These are phyloP conservation scores for Amauroascus niger DNA, from an alignment of 2,329 filamentous ascomycete species.

Conservation along the genomic window DNA sequence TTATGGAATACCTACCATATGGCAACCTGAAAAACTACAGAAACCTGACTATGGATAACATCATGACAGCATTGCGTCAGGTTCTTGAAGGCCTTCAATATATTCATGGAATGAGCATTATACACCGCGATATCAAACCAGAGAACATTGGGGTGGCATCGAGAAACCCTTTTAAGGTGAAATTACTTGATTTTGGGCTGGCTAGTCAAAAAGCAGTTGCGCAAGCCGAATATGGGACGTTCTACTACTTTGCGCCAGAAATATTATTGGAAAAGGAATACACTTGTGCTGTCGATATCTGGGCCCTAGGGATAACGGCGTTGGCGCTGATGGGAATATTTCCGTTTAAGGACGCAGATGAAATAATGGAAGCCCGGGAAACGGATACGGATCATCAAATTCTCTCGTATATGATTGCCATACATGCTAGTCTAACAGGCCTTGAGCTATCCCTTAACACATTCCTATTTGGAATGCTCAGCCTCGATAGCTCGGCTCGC, in stretches of 20 bases:
- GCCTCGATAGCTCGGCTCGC: neutral
- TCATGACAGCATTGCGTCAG: neutral
- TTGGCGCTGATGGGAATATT: neutral
- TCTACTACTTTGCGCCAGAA: slow-evolving; percentile 6
- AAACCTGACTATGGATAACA: slow-evolving; percentile 34
- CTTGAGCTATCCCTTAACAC: neutral
- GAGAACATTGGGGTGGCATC: slow-evolving; percentile 12
- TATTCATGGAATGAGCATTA: slow-evolving; percentile 1
- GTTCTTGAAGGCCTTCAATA: slow-evolving; percentile 6
- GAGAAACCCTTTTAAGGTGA: neutral
- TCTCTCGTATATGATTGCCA: neutral
- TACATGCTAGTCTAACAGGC: neutral
- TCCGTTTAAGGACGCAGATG: neutral
- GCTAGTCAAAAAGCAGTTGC: neutral
- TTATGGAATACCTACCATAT: slow-evolving; percentile 9
- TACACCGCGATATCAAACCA: slow-evolving; percentile 14
- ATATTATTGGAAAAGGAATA: neutral
- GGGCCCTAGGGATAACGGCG: slow-evolving; percentile 12
- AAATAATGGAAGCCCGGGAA: neutral
- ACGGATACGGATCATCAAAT: neutral
- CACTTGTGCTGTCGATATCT: slow-evolving; percentile 11
- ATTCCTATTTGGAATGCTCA: neutral
- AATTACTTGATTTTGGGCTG: slow-evolving; percentile 12
- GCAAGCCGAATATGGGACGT: neutral
- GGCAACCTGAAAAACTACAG: neutral